Conservation (phyloP, 2,329 filamentous ascomycete species). For the Shiraia sp. region DNA sequence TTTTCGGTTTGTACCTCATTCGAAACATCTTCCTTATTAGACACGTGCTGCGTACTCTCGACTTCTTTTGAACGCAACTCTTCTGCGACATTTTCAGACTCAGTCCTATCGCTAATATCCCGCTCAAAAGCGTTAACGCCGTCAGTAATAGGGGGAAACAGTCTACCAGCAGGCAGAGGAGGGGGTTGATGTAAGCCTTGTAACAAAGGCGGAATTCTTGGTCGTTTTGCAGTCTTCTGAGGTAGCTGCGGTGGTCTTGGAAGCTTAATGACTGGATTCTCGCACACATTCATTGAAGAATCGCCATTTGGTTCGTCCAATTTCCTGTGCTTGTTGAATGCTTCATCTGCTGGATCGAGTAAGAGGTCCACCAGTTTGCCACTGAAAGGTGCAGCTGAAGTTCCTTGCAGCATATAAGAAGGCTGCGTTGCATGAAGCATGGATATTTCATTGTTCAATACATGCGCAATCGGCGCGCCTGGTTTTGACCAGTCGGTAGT, state of each 20-base stretch:
- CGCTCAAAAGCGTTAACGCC: conserved; percentile 40
- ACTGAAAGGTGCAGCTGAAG: conserved; percentile 29
- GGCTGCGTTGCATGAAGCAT: conserved; percentile 14
- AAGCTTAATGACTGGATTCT: conserved; percentile 35
- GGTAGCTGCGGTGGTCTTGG: conserved; percentile 45
- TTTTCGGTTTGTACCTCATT: not conserved
- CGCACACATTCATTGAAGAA: conserved; percentile 14
- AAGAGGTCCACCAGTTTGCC: conserved; percentile 33
- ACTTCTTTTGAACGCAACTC: conserved; percentile 13
- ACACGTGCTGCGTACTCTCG: not conserved
- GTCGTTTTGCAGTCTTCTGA: conserved; percentile 37
- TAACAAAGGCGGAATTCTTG: conserved; percentile 54
- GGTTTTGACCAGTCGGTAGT: conserved; percentile 16
- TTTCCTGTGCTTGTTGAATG: conserved; percentile 25
- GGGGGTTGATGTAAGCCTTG: conserved; percentile 67
- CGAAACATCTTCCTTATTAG: not conserved
- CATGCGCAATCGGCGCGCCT: conserved; percentile 40
- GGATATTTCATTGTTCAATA: conserved; percentile 33
- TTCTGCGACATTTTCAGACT: conserved; percentile 13
- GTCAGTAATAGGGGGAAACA: conserved; percentile 64
- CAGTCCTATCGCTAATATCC: conserved; percentile 21
- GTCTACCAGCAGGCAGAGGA: conserved; percentile 57
- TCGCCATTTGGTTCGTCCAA: conserved; percentile 20
- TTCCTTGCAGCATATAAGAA: conserved; percentile 9
- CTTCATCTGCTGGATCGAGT: conserved; percentile 22